Evolutionary conservation across 179 eudicot species (phyloP), one percentile per base, ranked within the genome.

Genomic region (Silene noctiflora): DNA sequence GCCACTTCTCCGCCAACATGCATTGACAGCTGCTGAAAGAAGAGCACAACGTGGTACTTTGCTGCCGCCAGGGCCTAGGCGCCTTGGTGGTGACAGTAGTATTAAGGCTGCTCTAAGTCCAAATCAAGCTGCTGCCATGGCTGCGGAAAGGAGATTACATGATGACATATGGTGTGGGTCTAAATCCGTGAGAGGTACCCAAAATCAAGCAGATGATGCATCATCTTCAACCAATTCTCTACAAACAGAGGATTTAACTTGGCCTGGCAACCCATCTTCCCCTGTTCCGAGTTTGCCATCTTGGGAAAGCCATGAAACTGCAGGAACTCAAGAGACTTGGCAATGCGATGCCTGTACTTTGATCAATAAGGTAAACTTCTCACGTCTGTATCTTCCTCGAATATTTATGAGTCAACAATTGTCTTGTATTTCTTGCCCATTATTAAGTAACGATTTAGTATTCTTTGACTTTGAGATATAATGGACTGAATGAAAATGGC

Each of bases 61-160:
- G 78, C 70, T 92, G 78, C 89, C 94, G 25, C 76, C 89, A 60
- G 98, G 94, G 48, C 91, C 98, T 19, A 87, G 80, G 59, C 88
- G 88, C 75, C 58, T 89, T 65, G 98, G 96, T 64, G 98, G 98
- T 77, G 90, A 93, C 75, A 83, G 77, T 73, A 81, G 74, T 81
- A 88, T 91, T n/a, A 93, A 75, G 85, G 79, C 88, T 44, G 90
- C 84, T 44, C 84, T 93, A 46, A 91, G 87, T 79, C 98, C 98
- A 21, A 76, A 84, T 81, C 96, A 91, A 88, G 98, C 98, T 74
- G 96, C 98, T 25, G 96, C 94, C 25, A 91, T 91, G 93, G 98
- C 91, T 77, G 95, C 98, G 21, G 95, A 91, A 81, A 86, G 97
- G 84, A 91, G 96, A 83, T 77, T 88, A 59, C 88, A 72, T 21